Evolutionary conservation across 1,139 yeast genomes (phyloP).

Genomic region (Debaryomyces fabryi): DNA sequence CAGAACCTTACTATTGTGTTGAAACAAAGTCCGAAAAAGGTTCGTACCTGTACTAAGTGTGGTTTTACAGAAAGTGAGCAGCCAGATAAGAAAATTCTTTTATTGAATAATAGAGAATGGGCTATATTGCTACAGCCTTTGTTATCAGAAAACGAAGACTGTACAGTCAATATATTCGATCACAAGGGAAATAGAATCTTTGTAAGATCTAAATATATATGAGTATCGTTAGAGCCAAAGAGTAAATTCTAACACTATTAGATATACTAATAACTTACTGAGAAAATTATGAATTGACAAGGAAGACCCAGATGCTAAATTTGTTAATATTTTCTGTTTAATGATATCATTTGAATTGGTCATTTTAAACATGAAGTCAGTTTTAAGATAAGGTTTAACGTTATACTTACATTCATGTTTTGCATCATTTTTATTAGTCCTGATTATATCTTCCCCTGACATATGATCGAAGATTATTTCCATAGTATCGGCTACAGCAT

Average conservation of each 20-base stretch:
- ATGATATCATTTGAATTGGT: not conserved
- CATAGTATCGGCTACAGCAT: conserved; percentile 21
- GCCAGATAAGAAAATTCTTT: conserved; percentile 18
- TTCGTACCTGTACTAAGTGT: conserved; percentile 38
- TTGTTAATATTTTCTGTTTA: not conserved
- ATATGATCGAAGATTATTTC: conserved; percentile 24
- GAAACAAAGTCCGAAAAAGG: conserved; percentile 22
- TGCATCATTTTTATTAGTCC: conserved; percentile 11
- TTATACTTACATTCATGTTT: conserved; percentile 24
- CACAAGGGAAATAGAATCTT: conserved; percentile 11
- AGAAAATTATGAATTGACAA: not conserved
- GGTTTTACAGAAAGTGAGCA: conserved; percentile 29
- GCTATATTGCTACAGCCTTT: conserved; percentile 30
- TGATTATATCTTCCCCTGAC: conserved; percentile 17
- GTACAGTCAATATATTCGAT: conserved; percentile 25
- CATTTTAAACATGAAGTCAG: not conserved
- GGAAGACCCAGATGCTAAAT: not conserved
- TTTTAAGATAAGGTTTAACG: not conserved
- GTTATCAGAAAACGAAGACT: conserved; percentile 19
- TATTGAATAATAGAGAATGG: conserved; percentile 33
- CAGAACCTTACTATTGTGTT: conserved; percentile 29
- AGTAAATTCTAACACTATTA: not conserved
- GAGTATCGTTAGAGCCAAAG: not conserved
- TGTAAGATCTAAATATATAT: not conserved
- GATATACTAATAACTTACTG: not conserved